phyloP scores from a whole-genome alignment of 2,329 filamentous ascomycete species.

The Phialophora tarda region DNA sequence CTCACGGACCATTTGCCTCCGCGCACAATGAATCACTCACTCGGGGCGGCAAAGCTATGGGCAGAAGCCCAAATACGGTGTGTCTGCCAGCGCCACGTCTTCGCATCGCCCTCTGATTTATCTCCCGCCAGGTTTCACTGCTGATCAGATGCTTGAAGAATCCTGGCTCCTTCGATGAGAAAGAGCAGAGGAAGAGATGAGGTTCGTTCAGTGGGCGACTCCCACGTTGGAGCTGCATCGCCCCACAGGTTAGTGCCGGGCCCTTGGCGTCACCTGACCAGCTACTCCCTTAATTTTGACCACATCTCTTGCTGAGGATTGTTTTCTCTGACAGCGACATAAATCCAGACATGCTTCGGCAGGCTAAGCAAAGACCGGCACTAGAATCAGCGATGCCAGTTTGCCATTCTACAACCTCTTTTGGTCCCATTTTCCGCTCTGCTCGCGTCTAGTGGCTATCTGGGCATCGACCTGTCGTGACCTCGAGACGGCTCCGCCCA shows the following conservation, averaged over 20 bases:
- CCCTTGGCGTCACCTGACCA: slow-evolving; percentile 36
- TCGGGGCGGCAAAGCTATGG: neutral
- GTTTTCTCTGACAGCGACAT: neutral
- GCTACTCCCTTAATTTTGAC: slow-evolving; percentile 30
- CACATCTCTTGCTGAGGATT: slow-evolving; percentile 27
- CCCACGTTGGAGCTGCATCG: neutral
- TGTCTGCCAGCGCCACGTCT: neutral
- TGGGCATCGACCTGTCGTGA: neutral
- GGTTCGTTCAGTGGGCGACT: slow-evolving; percentile 7
- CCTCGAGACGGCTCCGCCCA: neutral
- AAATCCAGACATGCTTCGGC: slow-evolving; percentile 11
- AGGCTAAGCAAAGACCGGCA: neutral
- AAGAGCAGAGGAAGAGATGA: slow-evolving; percentile 15
- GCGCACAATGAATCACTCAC: neutral
- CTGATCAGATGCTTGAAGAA: neutral
- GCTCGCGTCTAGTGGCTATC: neutral
- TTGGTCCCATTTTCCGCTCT: neutral
- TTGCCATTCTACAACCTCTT: slow-evolving; percentile 15
- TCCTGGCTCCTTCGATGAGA: neutral
- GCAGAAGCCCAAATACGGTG: neutral
- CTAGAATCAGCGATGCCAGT: neutral
- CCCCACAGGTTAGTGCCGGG: slow-evolving; percentile 29
- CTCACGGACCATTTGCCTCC: neutral
- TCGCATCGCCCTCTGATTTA: neutral
- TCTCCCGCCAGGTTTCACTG: neutral